Percentiles rank a stretch among this genome's conserved stretches.
These are phyloP conservation scores for Pichia nakasei DNA, from an alignment of 805 yeast species.

Conservation along the genomic window DNA sequence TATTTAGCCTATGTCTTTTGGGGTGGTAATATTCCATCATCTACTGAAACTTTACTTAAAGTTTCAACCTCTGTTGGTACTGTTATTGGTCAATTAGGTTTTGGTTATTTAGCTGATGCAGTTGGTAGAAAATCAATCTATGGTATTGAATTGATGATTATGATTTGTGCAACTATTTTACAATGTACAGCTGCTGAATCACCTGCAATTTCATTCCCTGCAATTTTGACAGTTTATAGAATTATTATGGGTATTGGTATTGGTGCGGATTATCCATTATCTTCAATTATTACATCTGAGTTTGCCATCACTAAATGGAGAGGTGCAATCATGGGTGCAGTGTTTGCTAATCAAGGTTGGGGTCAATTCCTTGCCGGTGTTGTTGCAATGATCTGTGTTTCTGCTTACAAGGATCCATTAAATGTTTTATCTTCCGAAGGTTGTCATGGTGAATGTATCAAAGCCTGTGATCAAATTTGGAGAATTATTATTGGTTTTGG, in stretches of 20 bases:
- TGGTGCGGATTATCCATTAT: conserved; percentile 94
- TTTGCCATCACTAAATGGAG: conserved; percentile 93
- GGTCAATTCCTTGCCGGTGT: conserved; percentile 88
- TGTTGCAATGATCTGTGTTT: conserved; percentile 67
- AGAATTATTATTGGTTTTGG: conserved; percentile 86
- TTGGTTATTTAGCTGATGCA: conserved; percentile 74
- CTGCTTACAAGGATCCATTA: conserved; percentile 62
- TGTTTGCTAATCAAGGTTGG: conserved; percentile 94
- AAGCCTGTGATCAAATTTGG: conserved; percentile 92
- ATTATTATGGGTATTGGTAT: conserved; percentile 91
- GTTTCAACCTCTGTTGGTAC: conserved; percentile 93
- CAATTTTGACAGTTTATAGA: conserved; percentile 70
- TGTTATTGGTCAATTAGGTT: conserved; percentile 80
- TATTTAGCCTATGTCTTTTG: conserved; percentile 75
- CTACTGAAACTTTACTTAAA: conserved; percentile 70
- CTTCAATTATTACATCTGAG: conserved; percentile 89
- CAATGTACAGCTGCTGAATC: conserved; percentile 71
- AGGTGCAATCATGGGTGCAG: conserved; percentile 97
- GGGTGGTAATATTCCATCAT: conserved; percentile 50
- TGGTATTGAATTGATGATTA: conserved; percentile 78
- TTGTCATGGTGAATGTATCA: conserved; percentile 60
- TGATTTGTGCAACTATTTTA: conserved; percentile 69
- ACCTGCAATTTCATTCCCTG: conserved; percentile 65
- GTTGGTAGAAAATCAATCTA: conserved; percentile 83
- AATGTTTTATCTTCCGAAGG: conserved; percentile 46